A percentile compares a stretch with the other conserved stretches of the same genome.
Conservation (phyloP, 208 protist genomes). For the Acanthamoeba triangularis region DNA sequence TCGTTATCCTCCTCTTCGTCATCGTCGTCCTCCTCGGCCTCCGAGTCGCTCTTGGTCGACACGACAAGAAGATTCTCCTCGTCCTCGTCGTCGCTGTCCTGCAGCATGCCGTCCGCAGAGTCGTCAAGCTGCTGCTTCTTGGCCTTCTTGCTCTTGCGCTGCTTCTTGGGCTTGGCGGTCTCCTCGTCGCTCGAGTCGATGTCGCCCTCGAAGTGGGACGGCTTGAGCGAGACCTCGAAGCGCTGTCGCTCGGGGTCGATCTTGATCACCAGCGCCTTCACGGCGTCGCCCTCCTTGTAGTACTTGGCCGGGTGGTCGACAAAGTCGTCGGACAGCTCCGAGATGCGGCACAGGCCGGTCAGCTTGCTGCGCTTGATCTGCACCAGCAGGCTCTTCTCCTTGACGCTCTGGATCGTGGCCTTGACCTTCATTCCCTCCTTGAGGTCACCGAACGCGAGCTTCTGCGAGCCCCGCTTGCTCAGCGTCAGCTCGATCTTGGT, state of each 20-base stretch:
- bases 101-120: conserved; percentile 20
- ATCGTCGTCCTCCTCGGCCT: conserved; percentile 80
- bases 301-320: conserved; percentile 30
- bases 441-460: conserved; percentile 65
- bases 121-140: neutral
- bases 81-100: conserved; percentile 61
- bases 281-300: conserved; percentile 64
- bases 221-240: conserved; percentile 76
- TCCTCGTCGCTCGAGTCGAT: neutral
- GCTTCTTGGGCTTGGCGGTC: neutral
- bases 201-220: conserved; percentile 66
- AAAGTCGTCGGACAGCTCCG: conserved; percentile 72
- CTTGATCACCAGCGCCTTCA: conserved; percentile 81
- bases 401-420: conserved; percentile 46
- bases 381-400: conserved; percentile 75
- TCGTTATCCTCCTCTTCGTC: conserved; percentile 81
- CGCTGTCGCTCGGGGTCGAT: conserved; percentile 66
- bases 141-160: conserved; percentile 42
- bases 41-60: conserved; percentile 11
- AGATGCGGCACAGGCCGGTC: conserved; percentile 69
- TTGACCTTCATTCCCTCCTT: conserved; percentile 78
- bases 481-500: conserved; percentile 28
- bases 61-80: conserved; percentile 16
- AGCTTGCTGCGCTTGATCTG: conserved; percentile 63
- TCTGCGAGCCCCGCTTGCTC: neutral